phyloP scores from a whole-genome alignment of 371 early-diverging fungal genomes.

The Syncephalastrum sp. region DNA sequence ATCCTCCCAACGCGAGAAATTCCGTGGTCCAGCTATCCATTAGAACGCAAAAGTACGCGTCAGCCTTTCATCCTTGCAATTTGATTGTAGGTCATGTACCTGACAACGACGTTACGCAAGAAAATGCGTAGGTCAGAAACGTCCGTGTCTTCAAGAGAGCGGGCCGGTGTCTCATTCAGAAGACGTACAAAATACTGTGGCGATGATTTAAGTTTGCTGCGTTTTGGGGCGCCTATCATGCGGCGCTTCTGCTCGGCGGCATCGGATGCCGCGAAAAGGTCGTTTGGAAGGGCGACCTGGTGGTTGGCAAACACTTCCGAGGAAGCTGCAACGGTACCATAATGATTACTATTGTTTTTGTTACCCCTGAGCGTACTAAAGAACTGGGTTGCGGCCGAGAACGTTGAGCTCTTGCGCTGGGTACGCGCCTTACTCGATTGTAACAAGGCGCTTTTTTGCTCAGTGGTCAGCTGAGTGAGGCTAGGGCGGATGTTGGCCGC shows the following conservation, averaged over 20 bases:
- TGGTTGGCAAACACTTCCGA: conserved; percentile 3
- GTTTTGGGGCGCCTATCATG: not conserved
- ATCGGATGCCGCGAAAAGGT: no score
- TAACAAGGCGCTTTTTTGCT: conserved; percentile 40
- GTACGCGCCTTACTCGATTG: conserved; percentile 37
- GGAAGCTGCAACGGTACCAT: conserved; percentile 1
- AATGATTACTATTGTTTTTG: not conserved
- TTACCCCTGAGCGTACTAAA: no score
- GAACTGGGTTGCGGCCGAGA: conserved; percentile 14
- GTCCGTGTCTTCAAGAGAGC: conserved; percentile 37
- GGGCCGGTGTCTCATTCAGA: conserved; percentile 27
- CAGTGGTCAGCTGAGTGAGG: conserved; percentile 35
- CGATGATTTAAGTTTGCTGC: conserved; percentile 29
- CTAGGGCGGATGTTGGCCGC: conserved; percentile 35
- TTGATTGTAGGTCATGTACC: conserved; percentile 11
- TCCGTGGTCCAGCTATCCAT: conserved; percentile 45
- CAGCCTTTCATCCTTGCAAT: not conserved
- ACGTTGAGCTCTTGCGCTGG: conserved; percentile 34
- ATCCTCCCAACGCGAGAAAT: conserved; percentile 44
- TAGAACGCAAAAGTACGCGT: conserved; percentile 5
- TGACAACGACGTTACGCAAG: conserved; percentile 42
- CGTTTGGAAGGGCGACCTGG: conserved; percentile 2
- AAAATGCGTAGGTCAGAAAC: conserved; percentile 42
- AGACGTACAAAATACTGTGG: conserved; percentile 39
- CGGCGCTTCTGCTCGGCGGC: no score